Percentiles rank a stretch among this genome's conserved stretches.
phyloP scores from a whole-genome alignment of 1,284 basidiomycete species.

The Ganoderma multipileum region DNA sequence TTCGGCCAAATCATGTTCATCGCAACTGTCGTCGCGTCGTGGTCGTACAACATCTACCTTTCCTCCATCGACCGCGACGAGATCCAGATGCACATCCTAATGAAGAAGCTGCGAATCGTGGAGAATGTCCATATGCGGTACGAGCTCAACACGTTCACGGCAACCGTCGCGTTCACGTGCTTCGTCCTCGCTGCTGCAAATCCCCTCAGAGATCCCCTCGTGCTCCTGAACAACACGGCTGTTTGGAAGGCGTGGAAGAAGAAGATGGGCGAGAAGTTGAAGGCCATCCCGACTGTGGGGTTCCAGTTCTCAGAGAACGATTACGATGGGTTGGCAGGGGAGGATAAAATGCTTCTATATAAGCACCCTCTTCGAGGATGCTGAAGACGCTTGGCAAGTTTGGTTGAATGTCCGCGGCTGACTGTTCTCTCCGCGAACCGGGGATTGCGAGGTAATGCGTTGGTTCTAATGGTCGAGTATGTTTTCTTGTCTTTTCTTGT shows the following conservation, averaged over 20 bases:
- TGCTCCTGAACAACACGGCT: background rate
- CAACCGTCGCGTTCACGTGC: slow-evolving; percentile 20
- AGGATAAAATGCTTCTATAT: too few relatives aligned
- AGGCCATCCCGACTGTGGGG: background rate
- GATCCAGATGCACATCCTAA: slow-evolving; percentile 22
- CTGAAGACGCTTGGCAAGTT: too few relatives aligned
- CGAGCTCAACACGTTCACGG: slow-evolving; percentile 19
- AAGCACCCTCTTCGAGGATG: too few relatives aligned
- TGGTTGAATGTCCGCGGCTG: too few relatives aligned
- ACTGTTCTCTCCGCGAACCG: too few relatives aligned
- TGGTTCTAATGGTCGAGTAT: too few relatives aligned
- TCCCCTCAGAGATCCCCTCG: slow-evolving; percentile 14
- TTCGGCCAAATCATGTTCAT: slow-evolving; percentile 26
- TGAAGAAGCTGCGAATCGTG: slow-evolving; percentile 13
- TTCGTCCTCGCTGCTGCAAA: slow-evolving; percentile 12
- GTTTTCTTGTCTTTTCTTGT: too few relatives aligned
- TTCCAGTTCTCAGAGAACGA: background rate
- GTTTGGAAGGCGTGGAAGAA: background rate
- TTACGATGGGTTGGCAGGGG: too few relatives aligned
- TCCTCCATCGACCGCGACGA: slow-evolving; percentile 20
- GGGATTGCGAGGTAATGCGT: too few relatives aligned
- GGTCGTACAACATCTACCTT: slow-evolving; percentile 24
- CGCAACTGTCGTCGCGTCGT: slow-evolving; percentile 18
- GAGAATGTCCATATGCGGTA: slow-evolving; percentile 9
- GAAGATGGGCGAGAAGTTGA: background rate